Evolutionary conservation across 2,329 filamentous ascomycete genomes (phyloP).

Genomic region (Aspergillus japonicus): DNA sequence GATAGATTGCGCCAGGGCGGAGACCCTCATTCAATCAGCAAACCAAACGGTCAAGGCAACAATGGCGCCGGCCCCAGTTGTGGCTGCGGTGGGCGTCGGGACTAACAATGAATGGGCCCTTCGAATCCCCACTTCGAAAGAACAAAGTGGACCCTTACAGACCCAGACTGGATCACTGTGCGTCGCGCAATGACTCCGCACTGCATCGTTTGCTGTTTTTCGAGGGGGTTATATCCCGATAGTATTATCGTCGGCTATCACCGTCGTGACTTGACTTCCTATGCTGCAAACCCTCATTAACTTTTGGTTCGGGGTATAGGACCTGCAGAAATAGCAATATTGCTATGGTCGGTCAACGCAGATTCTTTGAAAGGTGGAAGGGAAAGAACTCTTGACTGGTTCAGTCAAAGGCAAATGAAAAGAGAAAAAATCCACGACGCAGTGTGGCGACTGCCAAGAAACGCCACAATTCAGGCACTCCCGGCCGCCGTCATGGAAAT

Average conservation of each 20-base stretch:
- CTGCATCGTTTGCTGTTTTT: neutral
- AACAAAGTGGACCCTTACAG: neutral
- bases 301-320: neutral
- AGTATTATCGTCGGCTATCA: neutral
- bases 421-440: neutral
- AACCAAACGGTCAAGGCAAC: neutral
- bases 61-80: neutral
- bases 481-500: conserved; percentile 1
- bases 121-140: neutral
- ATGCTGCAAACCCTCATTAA: neutral
- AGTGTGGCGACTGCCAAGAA: conserved; percentile 19
- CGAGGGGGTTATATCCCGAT: neutral
- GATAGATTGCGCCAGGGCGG: neutral
- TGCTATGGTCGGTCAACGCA: neutral
- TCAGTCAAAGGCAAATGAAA: neutral
- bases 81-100: neutral
- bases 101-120: neutral
- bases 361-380: neutral
- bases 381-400: neutral
- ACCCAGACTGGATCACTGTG: neutral
- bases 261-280: neutral
- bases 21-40: neutral
- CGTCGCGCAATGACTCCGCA: neutral
- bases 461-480: conserved; percentile 20
- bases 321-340: neutral